Conservation (phyloP, 345 rosid species). For the Iberis pinnata region DNA sequence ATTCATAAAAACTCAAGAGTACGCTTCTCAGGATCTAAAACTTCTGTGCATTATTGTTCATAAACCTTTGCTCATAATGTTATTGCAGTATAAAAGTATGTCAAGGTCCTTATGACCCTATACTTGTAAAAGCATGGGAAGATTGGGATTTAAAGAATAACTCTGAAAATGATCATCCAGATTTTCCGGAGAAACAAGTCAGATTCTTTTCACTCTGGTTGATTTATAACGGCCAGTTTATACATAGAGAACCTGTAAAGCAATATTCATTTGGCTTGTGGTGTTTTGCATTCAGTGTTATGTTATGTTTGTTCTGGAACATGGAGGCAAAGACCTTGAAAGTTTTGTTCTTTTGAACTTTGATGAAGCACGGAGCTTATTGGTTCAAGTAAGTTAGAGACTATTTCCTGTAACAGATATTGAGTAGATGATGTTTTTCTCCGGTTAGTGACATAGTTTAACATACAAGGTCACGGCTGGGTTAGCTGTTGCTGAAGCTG, state of each 20-base stretch:
- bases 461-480: conserved; percentile 72
- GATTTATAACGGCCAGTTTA: background rate
- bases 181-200: conserved; percentile 76
- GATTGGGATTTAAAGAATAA: conserved; percentile 75
- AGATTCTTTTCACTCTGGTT: conserved; percentile 10
- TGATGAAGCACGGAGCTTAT: conserved; percentile 73
- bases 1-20: conserved; percentile 79
- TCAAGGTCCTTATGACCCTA: conserved; percentile 68
- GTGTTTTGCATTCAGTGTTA: conserved; percentile 52
- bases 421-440: background rate
- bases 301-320: conserved; percentile 80
- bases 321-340: conserved; percentile 97
- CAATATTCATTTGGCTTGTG: conserved; percentile 10
- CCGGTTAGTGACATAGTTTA: conserved; percentile 7
- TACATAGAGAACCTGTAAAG: conserved; percentile 6
- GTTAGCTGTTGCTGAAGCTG: conserved; percentile 89
- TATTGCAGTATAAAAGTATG: conserved; percentile 67
- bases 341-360: conserved; percentile 70
- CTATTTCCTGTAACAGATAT: background rate
- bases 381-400: conserved; percentile 57
- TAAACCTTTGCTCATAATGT: conserved; percentile 5
- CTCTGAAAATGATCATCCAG: conserved; percentile 93
- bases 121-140: conserved; percentile 82
- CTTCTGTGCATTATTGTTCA: conserved; percentile 9
- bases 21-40: conserved; percentile 29